Base-by-base conservation (phyloP, 441 rosid genomes). In the Euphorbia celastroides region DNA sequence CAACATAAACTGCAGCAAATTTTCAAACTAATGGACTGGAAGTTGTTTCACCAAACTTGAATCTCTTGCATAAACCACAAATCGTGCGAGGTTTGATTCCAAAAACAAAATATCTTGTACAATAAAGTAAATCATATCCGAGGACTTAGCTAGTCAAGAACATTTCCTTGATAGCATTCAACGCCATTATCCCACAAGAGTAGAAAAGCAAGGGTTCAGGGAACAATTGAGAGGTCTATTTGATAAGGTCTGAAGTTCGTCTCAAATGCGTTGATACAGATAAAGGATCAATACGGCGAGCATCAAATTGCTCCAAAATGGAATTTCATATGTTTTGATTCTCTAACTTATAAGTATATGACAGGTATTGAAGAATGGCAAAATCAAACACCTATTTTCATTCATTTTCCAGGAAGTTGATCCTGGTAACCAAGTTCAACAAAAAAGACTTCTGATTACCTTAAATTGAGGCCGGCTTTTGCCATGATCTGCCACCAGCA, bases 371-470 rank as follows among this genome's bases (percentile, higher is more conserved):
- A 46, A 46, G 20, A 46, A 46, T 16, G 20, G 9, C 51, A 5
- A 46, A 16, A 46, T 17, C n/a, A 3, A 46, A 46, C 20, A 46
- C 16, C 20, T 14, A 46, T 46, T 46, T 9, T 16, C 17, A 42
- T 42, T 42, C 48, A 46, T 16, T 46, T 46, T 46, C 20, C 0
- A 7, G 51, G 20, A 46, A 46, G 20, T 46, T 46, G 51, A 46
- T 46, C 20, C 20, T 20, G n/a, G 51, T 46, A 0, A 46, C 1
- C n/a, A 16, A 16, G 19, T 46, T 17, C 3, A 46, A 46, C 51
- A 34, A 42, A 60, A 44, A 25, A 32, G 25, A 41, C n/a, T 30
- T 30, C 7, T 57, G 16, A 34, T 51, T 70, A 81, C 87, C 81
- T 79, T 54, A 32, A 58, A 61, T 10, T 73, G 60, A 42, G 32